These are phyloP conservation scores for Mimosa bimucronata DNA, from an alignment of 306 rosid species.

Conservation along the genomic window DNA sequence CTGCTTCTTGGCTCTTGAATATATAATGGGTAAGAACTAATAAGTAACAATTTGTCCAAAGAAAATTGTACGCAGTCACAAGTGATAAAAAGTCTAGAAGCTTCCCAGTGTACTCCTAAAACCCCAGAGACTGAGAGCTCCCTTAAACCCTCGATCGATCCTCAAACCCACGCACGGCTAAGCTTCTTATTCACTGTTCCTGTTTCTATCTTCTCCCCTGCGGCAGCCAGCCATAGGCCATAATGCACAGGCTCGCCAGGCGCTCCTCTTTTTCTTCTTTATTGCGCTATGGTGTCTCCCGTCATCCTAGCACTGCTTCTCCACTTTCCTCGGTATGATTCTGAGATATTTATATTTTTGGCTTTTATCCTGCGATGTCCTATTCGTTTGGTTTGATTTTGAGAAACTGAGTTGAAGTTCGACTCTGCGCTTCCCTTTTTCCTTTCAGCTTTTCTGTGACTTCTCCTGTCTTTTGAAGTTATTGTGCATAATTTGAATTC, in stretches of 20 bases:
- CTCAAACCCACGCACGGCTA: too few relatives aligned
- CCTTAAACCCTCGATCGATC: too few relatives aligned
- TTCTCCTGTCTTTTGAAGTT: background rate
- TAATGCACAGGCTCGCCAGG: slow-evolving; percentile 71
- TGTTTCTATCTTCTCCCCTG: too few relatives aligned
- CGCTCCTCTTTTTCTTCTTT: slow-evolving; percentile 64
- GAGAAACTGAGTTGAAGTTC: slow-evolving; percentile 1
- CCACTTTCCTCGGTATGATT: slow-evolving; percentile 43
- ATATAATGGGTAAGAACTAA: too few relatives aligned
- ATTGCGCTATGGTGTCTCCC: slow-evolving; percentile 58
- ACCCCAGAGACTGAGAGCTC: too few relatives aligned
- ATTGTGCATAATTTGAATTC: background rate
- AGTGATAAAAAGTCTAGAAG: too few relatives aligned
- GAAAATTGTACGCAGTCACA: too few relatives aligned
- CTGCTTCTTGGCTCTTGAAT: too few relatives aligned
- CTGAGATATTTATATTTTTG: background rate
- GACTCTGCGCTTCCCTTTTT: background rate
- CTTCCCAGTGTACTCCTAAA: too few relatives aligned
- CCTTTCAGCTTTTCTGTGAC: background rate
- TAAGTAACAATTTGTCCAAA: too few relatives aligned
- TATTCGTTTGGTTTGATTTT: background rate
- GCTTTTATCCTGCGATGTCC: background rate
- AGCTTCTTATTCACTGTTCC: too few relatives aligned
- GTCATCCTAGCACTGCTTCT: slow-evolving; percentile 41
- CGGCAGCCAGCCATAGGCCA: too few relatives aligned